These are phyloP conservation scores for Apiosordaria backusii DNA, from an alignment of 495 filamentous ascomycete species.

Conservation along the genomic window DNA sequence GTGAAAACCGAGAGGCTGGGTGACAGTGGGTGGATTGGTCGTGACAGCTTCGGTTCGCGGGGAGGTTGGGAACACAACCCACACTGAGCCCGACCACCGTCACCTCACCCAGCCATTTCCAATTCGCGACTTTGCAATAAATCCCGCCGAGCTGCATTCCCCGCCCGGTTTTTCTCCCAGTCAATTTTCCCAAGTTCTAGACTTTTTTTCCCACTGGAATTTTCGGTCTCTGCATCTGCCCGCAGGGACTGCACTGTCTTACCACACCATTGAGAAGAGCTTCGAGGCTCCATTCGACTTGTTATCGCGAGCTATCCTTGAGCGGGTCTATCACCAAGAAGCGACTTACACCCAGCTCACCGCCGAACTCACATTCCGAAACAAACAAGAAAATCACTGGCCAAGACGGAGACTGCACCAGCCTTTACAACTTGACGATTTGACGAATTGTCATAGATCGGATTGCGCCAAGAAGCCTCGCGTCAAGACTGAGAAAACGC, in stretches of 20 bases:
- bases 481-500: neutral
- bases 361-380: conserved; percentile 1
- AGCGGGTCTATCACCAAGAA: neutral
- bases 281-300: neutral
- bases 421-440: neutral
- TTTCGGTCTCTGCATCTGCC: conserved; percentile 1
- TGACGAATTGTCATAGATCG: neutral
- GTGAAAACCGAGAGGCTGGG: conserved; percentile 34
- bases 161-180: conserved; percentile 11
- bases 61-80: conserved; percentile 33
- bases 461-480: neutral
- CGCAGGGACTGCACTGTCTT: neutral
- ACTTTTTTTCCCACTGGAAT: conserved; percentile 9
- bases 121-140: conserved; percentile 20
- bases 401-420: neutral
- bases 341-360: neutral
- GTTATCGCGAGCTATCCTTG: neutral
- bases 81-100: conserved; percentile 27
- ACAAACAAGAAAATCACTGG: neutral
- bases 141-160: conserved; percentile 18
- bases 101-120: conserved; percentile 17
- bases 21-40: conserved; percentile 10
- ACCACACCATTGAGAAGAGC: neutral
- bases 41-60: conserved; percentile 18
- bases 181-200: conserved; percentile 8